Base-by-base conservation (phyloP, 768 basidiomycete genomes). In the Lactifluus echinatus region DNA sequence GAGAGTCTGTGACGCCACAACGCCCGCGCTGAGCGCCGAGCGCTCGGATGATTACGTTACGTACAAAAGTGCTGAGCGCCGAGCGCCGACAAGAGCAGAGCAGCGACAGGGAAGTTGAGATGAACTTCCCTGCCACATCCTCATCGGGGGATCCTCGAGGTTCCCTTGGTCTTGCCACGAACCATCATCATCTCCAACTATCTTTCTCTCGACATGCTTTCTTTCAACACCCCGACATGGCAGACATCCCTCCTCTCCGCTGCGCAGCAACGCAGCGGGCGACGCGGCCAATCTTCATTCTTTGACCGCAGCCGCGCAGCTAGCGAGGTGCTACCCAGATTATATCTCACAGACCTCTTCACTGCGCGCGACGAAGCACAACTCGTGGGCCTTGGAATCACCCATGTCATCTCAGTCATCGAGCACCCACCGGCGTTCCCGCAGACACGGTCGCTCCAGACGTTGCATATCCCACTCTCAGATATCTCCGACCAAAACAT, bases 381-480 rank as follows among this genome's bases (percentile, higher is more conserved):
- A 54, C 72, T 88, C 21, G 53, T 62, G 11, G 68, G 68, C n/a
- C 76, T 87, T 2, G 84, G 84, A n/a, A 79, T 89, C 59, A 91
- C 88, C 1, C 89, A 90, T 70, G 72, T 89, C 56, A 68, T 89
- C 28, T 84, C 82, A 29, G 76, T 85, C 40, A 57, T 88, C 40
- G 85, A 88, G 56, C 61, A 69, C 36, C 69, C 70, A 21, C 77
- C 79, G 7, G 65, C 61, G n/a, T 64, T 70, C 46, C 58, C 58
- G 1, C 12, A 33, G 26, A 39, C 58, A 15, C 36, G 12, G 19
- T 45, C 34, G 12, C 76, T 87, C 53, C 68, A 69, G 21, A 71
- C 66, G 26, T 69, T 89, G 57, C 83, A 82, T 59, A 75, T 90
- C 33, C 67, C 71, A 15, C 64, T 83, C 34, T 67, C 68, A 39